A percentile compares a stretch with the other conserved stretches of the same genome.
Conservation (phyloP, 257 asterid species). For the Coffea canephora region DNA sequence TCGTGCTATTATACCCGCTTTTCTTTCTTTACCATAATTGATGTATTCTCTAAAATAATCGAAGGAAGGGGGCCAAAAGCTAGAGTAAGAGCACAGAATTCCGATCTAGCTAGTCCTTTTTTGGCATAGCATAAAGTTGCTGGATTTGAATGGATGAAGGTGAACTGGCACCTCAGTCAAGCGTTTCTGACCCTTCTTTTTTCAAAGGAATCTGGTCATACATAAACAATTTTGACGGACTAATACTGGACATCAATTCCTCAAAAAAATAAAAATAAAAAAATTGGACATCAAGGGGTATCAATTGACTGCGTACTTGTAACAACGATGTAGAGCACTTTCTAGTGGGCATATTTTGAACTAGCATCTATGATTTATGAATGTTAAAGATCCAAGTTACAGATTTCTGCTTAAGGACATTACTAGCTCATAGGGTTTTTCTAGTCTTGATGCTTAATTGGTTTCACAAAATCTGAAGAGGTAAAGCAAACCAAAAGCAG, state of each 20-base stretch:
- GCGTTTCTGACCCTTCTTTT: constrained; percentile 7
- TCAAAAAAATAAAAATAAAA: too few relatives aligned
- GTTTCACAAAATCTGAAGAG: too few relatives aligned
- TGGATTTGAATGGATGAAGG: neutral
- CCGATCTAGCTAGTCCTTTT: neutral
- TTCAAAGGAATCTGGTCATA: neutral
- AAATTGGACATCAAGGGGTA: neutral
- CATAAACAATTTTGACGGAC: neutral
- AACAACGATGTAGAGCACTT: neutral
- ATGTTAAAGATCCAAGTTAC: neutral
- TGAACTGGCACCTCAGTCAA: neutral
- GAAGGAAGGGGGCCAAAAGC: neutral
- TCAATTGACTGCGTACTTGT: neutral
- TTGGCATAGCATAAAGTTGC: constrained; percentile 4
- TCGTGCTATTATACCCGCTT: neutral
- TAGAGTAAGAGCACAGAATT: neutral
- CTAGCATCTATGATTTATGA: neutral
- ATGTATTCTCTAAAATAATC: neutral
- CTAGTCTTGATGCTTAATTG: too few relatives aligned
- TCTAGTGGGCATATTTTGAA: neutral
- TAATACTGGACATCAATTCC: neutral
- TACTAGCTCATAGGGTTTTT: neutral
- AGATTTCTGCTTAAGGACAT: neutral
- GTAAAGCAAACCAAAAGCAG: too few relatives aligned
- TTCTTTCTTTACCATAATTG: neutral